Percentiles rank a stretch among this genome's conserved stretches.
Evolutionary conservation across 108 stramenopile genomes (phyloP).

Genomic region (Cyclotella sp.): DNA sequence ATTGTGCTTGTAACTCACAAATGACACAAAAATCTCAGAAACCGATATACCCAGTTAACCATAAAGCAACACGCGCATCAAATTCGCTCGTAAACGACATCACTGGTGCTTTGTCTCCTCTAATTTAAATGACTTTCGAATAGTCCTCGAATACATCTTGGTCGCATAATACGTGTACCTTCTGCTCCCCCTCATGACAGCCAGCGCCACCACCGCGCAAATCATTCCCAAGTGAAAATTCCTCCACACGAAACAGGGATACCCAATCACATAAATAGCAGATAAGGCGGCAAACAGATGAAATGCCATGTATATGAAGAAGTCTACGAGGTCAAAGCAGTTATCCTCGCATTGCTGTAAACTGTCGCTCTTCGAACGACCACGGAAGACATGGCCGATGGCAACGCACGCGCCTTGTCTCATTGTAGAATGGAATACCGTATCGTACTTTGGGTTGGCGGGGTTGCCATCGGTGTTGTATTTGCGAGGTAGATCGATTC

Average conservation of each 20-base stretch:
- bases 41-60: too few relatives aligned
- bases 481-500: slow-evolving; percentile 58
- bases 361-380: slow-evolving; percentile 47
- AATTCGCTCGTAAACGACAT: neutral
- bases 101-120: neutral
- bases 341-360: slow-evolving; percentile 55
- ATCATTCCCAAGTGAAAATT: slow-evolving; percentile 35
- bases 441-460: slow-evolving; percentile 58
- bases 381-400: slow-evolving; percentile 54
- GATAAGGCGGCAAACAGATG: slow-evolving; percentile 45
- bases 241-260: slow-evolving; percentile 50
- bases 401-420: slow-evolving; percentile 43
- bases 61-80: too few relatives aligned
- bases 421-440: slow-evolving; percentile 63
- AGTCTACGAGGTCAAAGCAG: slow-evolving; percentile 60
- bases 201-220: slow-evolving; percentile 12
- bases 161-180: slow-evolving; percentile 67
- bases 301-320: slow-evolving; percentile 58
- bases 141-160: slow-evolving; percentile 50
- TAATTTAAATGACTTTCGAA: slow-evolving; percentile 17
- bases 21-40: too few relatives aligned
- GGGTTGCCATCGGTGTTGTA: slow-evolving; percentile 27
- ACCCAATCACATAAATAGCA: slow-evolving; percentile 49
- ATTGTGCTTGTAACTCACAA: too few relatives aligned
- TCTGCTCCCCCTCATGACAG: slow-evolving; percentile 50